Percentiles rank a stretch among this genome's conserved stretches.
These are phyloP conservation scores for Phoenix roebelenii DNA, from an alignment of 176 grass and related monocot species.

Conservation along the genomic window DNA sequence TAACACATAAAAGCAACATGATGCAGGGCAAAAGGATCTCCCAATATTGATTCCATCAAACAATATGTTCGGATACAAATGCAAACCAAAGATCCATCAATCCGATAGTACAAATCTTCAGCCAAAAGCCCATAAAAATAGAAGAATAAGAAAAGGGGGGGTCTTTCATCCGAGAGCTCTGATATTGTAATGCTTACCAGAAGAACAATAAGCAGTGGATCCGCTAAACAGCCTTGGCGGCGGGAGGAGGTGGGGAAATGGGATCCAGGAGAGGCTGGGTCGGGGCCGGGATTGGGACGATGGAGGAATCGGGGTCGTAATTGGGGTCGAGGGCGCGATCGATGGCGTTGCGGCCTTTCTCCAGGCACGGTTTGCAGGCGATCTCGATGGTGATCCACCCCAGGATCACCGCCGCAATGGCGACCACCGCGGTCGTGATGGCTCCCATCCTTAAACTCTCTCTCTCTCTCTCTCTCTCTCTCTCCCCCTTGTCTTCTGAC, in stretches of 20 bases:
- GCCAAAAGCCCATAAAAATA: too few species aligned
- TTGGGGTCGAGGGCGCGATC: conserved; percentile 71
- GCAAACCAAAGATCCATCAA: too few species aligned
- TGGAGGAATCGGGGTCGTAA: conserved; percentile 54
- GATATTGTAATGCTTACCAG: not conserved
- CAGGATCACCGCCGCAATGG: conserved; percentile 70
- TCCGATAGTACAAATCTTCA: too few species aligned
- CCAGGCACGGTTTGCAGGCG: conserved; percentile 89
- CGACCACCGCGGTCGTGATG: conserved; percentile 61
- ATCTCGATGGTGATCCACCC: conserved; percentile 92
- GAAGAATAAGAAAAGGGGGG: too few species aligned
- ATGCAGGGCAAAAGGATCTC: too few species aligned
- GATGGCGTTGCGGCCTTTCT: conserved; percentile 70
- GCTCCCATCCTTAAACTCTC: conserved; percentile 36
- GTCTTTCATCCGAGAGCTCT: not conserved
- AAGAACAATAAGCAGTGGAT: not conserved
- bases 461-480: not conserved
- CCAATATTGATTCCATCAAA: not conserved
- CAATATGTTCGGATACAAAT: too few species aligned
- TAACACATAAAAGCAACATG: not conserved
- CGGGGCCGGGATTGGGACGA: conserved; percentile 9
- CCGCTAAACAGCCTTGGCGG: conserved; percentile 28
- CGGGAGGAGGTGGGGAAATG: conserved; percentile 21
- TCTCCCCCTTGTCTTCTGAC: not conserved
- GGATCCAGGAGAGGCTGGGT: conserved; percentile 34